phyloP scores from a whole-genome alignment of 192 early-diverging fungal genomes.

The Oehlia diaphana region DNA sequence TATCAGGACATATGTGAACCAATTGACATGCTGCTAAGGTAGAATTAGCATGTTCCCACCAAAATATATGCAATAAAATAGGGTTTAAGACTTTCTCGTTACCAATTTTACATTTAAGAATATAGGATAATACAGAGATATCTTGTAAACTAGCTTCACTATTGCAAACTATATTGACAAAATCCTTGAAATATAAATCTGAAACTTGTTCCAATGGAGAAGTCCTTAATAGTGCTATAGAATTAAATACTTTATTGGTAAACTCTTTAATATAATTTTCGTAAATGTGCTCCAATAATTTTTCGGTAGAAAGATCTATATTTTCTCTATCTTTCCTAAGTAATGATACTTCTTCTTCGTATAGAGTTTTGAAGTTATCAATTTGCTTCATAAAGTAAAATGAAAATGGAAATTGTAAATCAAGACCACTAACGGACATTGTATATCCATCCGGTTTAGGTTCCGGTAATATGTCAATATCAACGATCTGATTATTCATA shows the following conservation, averaged over 20 bases:
- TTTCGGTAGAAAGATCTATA: not conserved
- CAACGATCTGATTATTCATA: slow-evolving; percentile 9
- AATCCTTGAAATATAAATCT: slow-evolving; percentile 31
- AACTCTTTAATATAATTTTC: slow-evolving; percentile 1
- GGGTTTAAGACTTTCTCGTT: slow-evolving; percentile 15
- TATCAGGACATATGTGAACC: slow-evolving; percentile 4
- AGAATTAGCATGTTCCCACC: slow-evolving; percentile 20
- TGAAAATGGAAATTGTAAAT: slow-evolving; percentile 34
- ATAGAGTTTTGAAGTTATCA: slow-evolving; percentile 27
- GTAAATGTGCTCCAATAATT: not conserved
- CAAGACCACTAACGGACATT: slow-evolving; percentile 8
- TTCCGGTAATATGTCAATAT: slow-evolving; percentile 11
- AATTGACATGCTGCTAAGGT: slow-evolving; percentile 18
- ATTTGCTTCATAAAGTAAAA: slow-evolving; percentile 27
- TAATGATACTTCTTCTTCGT: slow-evolving; percentile 7
- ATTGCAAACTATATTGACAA: slow-evolving; percentile 1
- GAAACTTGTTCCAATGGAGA: slow-evolving; percentile 1
- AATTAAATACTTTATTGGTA: not conserved
- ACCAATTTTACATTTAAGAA: slow-evolving; percentile 11
- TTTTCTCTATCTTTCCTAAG: slow-evolving; percentile 6
- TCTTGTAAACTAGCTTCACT: not conserved
- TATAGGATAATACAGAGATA: not conserved
- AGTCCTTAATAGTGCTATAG: not conserved
- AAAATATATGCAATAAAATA: slow-evolving; percentile 14
- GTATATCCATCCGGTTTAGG: slow-evolving; percentile 23